Evolutionary conservation across 495 filamentous ascomycete genomes (phyloP).

Genomic region (Copromyces sp.): DNA sequence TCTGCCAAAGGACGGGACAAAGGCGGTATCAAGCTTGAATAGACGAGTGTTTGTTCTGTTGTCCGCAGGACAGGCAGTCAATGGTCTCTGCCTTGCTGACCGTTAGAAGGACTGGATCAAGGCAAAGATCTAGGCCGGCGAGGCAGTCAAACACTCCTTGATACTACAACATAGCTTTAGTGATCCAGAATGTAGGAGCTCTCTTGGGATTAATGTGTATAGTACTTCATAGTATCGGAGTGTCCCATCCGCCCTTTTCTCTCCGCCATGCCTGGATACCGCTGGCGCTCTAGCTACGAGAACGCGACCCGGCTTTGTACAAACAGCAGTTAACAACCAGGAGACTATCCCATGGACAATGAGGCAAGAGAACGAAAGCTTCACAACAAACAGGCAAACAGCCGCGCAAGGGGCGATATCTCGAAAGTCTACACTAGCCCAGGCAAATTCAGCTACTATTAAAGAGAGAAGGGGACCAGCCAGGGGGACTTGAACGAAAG

Average conservation of each 20-base stretch:
- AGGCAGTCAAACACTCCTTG: not conserved
- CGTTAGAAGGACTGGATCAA: not conserved
- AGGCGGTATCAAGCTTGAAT: not conserved
- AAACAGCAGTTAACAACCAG: not conserved
- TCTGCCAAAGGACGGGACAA: not conserved
- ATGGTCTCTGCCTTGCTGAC: not conserved
- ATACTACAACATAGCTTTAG: not conserved
- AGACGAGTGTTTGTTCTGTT: not conserved
- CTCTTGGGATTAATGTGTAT: not conserved
- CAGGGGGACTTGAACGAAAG: not conserved
- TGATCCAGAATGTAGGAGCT: not conserved
- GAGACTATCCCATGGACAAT: not conserved
- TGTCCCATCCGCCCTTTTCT: not conserved
- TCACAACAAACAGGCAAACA: not conserved
- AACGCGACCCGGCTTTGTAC: not conserved
- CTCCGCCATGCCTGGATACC: not conserved
- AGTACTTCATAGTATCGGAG: not conserved
- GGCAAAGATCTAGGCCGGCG: not conserved
- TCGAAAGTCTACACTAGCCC: not conserved
- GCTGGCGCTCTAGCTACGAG: not conserved
- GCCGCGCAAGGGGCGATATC: not conserved
- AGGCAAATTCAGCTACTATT: not conserved
- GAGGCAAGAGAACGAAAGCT: not conserved
- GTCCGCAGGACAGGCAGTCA: not conserved
- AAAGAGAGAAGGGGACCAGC: not conserved